phyloP scores from a whole-genome alignment of 1,284 basidiomycete species.

The Sanguinoderma infundibulare region DNA sequence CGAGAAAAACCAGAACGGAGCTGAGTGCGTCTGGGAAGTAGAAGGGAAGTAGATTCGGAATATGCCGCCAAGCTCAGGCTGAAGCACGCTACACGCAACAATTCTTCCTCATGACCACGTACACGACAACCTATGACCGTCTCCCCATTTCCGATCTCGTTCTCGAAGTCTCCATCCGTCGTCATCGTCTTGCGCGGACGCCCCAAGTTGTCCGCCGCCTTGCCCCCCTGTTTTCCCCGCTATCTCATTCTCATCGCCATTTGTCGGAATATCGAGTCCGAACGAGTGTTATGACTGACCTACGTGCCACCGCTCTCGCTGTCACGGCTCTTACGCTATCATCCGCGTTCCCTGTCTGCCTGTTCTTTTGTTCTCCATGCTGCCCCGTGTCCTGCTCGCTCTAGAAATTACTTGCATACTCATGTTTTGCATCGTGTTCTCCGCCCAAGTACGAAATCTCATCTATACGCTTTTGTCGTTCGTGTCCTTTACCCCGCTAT shows the following conservation, averaged over 20 bases:
- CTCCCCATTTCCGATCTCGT: not conserved
- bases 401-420: not conserved
- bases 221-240: not conserved
- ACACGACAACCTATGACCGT: not conserved
- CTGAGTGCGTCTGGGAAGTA: slow-evolving; percentile 7
- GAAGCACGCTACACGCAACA: not conserved
- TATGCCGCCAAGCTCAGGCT: not conserved
- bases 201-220: not conserved
- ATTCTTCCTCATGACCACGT: not conserved
- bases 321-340: not conserved
- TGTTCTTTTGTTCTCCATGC: not conserved
- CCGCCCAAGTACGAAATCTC: not conserved
- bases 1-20: slow-evolving; percentile 4
- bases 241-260: not conserved
- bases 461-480: not conserved
- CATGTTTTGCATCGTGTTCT: not conserved
- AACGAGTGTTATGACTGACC: not conserved
- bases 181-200: not conserved
- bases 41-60: not conserved
- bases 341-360: not conserved
- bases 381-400: not conserved
- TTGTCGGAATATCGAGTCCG: not conserved
- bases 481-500: not conserved
- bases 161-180: not conserved
- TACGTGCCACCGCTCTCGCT: not conserved